Conservation (phyloP, 768 basidiomycete genomes). For the Podaxis rugospora region DNA sequence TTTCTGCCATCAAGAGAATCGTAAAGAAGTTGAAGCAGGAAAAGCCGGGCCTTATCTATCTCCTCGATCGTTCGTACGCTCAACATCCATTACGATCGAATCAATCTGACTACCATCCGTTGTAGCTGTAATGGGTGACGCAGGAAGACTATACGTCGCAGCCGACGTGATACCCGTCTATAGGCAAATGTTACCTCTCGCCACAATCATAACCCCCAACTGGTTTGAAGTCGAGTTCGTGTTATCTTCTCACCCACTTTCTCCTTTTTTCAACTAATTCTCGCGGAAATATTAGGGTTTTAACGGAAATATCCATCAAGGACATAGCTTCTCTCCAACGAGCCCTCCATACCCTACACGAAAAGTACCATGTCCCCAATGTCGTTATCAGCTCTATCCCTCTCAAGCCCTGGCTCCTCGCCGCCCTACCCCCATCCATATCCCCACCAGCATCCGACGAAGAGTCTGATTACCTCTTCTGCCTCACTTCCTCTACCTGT, state of each 20-base stretch:
- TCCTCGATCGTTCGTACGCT: conserved; percentile 78
- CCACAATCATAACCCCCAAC: conserved; percentile 94
- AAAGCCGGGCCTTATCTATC: conserved; percentile 67
- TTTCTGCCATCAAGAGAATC: conserved; percentile 60
- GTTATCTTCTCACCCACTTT: background rate
- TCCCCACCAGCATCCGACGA: conserved; percentile 25
- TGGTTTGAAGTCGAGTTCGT: conserved; percentile 96
- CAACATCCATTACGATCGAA: background rate
- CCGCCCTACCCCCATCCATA: conserved; percentile 44
- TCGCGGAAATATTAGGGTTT: conserved; percentile 43
- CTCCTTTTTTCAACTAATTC: conserved; percentile 22
- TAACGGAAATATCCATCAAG: conserved; percentile 71
- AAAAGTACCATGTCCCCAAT: conserved; percentile 71
- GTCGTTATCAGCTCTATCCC: conserved; percentile 92
- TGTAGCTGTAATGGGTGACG: conserved; percentile 91
- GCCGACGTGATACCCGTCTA: conserved; percentile 86
- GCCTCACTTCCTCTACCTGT: conserved; percentile 64
- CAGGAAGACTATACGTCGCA: conserved; percentile 85
- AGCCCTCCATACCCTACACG: conserved; percentile 74
- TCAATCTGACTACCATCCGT: background rate
- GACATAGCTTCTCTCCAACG: conserved; percentile 60
- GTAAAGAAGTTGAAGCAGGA: conserved; percentile 55
- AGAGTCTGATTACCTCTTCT: conserved; percentile 59
- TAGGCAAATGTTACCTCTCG: conserved; percentile 69
- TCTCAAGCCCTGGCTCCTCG: conserved; percentile 55